phyloP scores from a whole-genome alignment of 1,284 basidiomycete genomes.

The Omphalotus olearius region DNA sequence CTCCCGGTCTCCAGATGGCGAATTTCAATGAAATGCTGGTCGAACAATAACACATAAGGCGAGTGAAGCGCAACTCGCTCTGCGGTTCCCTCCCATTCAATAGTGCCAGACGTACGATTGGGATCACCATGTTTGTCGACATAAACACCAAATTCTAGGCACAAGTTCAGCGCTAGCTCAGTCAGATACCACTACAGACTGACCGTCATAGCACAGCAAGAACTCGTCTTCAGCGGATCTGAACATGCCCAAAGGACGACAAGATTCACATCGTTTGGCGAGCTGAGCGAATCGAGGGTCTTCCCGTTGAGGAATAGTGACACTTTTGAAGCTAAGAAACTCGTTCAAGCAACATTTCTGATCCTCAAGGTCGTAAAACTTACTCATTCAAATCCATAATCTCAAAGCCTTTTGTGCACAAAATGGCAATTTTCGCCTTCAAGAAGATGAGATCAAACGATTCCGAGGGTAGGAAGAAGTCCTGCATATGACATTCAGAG shows the following conservation, averaged over 20 bases:
- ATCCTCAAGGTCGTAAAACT: conserved; percentile 27
- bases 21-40: conserved; percentile 79
- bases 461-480: conserved; percentile 51
- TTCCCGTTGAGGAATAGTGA: conserved; percentile 68
- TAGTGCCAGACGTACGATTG: conserved; percentile 65
- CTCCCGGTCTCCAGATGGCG: conserved; percentile 82
- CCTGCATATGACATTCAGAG: too few species aligned
- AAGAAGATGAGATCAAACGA: conserved; percentile 75
- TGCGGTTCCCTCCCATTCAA: conserved; percentile 95
- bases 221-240: conserved; percentile 73
- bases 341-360: conserved; percentile 3
- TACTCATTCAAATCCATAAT: conserved; percentile 44
- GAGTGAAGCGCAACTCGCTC: conserved; percentile 81
- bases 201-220: conserved; percentile 77
- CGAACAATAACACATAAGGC: conserved; percentile 78
- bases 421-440: conserved; percentile 75
- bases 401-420: conserved; percentile 79
- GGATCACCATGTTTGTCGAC: conserved; percentile 81
- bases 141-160: conserved; percentile 70
- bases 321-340: conserved; percentile 59
- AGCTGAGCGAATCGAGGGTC: conserved; percentile 60
- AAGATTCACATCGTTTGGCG: conserved; percentile 64
- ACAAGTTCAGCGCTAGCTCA: background rate
- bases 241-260: conserved; percentile 78
- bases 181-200: conserved; percentile 16